These are phyloP conservation scores for Neospora caninum DNA, from an alignment of 169 alveolate species.

Conservation along the genomic window DNA sequence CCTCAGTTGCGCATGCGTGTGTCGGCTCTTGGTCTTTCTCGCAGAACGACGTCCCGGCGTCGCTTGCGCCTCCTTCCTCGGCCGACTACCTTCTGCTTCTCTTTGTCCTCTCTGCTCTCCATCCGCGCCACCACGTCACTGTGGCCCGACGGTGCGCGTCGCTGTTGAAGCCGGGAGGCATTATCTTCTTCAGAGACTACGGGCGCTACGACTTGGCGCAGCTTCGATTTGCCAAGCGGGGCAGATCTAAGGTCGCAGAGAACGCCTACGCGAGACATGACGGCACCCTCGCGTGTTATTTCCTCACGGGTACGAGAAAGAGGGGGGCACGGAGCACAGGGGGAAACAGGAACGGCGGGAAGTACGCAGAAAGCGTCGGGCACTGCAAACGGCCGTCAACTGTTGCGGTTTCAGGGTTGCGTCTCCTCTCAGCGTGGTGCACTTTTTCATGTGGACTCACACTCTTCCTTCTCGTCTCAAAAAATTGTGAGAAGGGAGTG, in stretches of 20 bases:
- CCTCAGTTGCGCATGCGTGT: not conserved
- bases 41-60: not conserved
- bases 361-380: too few relatives aligned
- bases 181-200: slow-evolving; percentile 92
- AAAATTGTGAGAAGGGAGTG: too few relatives aligned
- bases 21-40: not conserved
- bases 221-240: slow-evolving; percentile 78
- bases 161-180: slow-evolving; percentile 88
- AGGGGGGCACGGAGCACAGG: not conserved
- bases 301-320: slow-evolving; percentile 72
- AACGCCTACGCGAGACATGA: slow-evolving; percentile 91
- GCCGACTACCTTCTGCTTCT: slow-evolving; percentile 88
- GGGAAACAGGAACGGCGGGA: too few relatives aligned
- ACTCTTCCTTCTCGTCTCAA: too few relatives aligned
- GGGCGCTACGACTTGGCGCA: slow-evolving; percentile 93
- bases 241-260: slow-evolving; percentile 79
- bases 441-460: too few relatives aligned
- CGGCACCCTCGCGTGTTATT: slow-evolving; percentile 91
- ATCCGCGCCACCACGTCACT: slow-evolving; percentile 84
- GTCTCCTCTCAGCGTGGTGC: too few relatives aligned
- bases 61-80: slow-evolving; percentile 49
- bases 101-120: slow-evolving; percentile 92
- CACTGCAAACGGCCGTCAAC: too few relatives aligned
- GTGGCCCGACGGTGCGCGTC: slow-evolving; percentile 78
- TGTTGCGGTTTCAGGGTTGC: too few relatives aligned